phyloP scores from a whole-genome alignment of 805 yeast species.

The Metschnikowia sp. region DNA sequence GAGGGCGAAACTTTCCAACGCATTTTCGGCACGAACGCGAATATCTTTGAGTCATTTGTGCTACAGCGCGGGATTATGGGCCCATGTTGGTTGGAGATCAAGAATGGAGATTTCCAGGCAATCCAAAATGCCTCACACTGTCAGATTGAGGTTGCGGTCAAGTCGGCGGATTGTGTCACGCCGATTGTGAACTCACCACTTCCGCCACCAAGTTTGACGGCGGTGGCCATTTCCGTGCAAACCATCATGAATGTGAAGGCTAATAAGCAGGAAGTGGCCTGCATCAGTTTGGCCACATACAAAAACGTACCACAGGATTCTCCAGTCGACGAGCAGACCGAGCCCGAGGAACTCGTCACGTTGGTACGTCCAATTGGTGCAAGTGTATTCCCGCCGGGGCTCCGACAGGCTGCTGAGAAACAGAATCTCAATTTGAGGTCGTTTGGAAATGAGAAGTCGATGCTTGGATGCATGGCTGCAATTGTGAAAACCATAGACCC shows the following conservation, averaged over 20 bases:
- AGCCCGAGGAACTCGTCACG: slow-evolving; percentile 64
- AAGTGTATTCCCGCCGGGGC: slow-evolving; percentile 69
- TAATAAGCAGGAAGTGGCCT: slow-evolving; percentile 82
- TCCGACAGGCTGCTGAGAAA: slow-evolving; percentile 57
- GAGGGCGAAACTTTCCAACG: slow-evolving; percentile 74
- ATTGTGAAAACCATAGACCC: slow-evolving; percentile 76
- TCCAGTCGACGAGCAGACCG: slow-evolving; percentile 57
- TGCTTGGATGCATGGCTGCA: slow-evolving; percentile 73
- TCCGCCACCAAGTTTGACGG: slow-evolving; percentile 62
- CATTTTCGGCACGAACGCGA: slow-evolving; percentile 75
- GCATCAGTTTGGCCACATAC: slow-evolving; percentile 75
- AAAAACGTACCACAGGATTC: slow-evolving; percentile 70
- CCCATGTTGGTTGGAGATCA: slow-evolving; percentile 90
- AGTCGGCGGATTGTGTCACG: slow-evolving; percentile 44
- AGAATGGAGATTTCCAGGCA: slow-evolving; percentile 55
- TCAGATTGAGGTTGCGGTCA: slow-evolving; percentile 65
- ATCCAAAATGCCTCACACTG: slow-evolving; percentile 74
- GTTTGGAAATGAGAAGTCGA: slow-evolving; percentile 69
- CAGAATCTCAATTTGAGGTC: slow-evolving; percentile 49
- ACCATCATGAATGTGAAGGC: slow-evolving; percentile 71
- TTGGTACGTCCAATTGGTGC: slow-evolving; percentile 76
- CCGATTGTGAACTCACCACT: slow-evolving; percentile 44
- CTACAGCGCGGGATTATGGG: slow-evolving; percentile 87
- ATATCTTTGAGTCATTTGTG: slow-evolving; percentile 81
- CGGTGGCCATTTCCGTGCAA: slow-evolving; percentile 74